Conservation (phyloP, 345 rosid genomes). For the Euphorbia pulcherrima region DNA sequence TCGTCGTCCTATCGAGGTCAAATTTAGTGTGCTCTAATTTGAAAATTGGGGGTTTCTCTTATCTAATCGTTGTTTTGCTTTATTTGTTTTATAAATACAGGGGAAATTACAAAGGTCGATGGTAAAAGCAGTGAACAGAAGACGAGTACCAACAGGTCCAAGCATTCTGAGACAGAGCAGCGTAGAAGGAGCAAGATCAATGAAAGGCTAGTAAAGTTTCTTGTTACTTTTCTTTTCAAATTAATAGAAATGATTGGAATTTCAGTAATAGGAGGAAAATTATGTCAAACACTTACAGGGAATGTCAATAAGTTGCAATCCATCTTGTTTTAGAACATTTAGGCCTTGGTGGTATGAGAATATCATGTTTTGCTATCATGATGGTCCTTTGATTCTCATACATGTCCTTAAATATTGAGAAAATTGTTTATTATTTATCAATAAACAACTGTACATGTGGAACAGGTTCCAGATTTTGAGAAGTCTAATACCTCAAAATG, state of each 20-base stretch:
- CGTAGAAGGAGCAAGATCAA: constrained; percentile 83
- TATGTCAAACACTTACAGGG: not conserved
- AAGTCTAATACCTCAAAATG: constrained; percentile 31
- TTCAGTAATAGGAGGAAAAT: not conserved
- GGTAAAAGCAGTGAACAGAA: constrained; percentile 41
- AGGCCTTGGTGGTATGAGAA: not conserved
- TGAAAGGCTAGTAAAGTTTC: constrained; percentile 52
- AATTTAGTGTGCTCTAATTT: not conserved
- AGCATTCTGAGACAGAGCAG: constrained; percentile 90
- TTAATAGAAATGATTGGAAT: not conserved
- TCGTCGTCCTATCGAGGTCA: constrained; percentile 43
- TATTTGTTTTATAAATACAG: constrained; percentile 11
- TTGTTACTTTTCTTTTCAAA: not conserved
- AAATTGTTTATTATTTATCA: not conserved
- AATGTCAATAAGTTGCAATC: not conserved
- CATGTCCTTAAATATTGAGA: not conserved
- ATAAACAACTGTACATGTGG: not conserved
- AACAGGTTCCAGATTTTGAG: constrained; percentile 33
- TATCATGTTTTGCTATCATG: not conserved
- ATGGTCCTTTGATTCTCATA: not conserved
- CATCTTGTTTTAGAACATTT: not conserved
- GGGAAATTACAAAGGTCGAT: constrained; percentile 35
- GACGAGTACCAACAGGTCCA: constrained; percentile 42
- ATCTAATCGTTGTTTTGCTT: not conserved
- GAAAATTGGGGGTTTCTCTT: not conserved